Base-by-base conservation (phyloP, 192 early-diverging fungal genomes). In the Umbelopsis ramanniana region DNA sequence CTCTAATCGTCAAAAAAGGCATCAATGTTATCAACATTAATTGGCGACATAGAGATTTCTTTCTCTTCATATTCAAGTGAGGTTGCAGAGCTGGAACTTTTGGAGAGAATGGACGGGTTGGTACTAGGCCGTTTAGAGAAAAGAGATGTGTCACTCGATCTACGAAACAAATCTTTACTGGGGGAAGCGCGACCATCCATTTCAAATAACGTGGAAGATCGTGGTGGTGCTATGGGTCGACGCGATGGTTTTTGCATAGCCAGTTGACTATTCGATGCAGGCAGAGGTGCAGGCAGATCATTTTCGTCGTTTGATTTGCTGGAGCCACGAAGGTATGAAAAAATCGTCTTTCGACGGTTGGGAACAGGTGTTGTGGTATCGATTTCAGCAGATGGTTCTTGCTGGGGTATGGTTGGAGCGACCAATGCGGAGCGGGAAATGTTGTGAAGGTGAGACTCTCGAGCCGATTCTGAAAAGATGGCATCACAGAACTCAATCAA, bases 401-500 rank as follows among this genome's bases (percentile, higher is more conserved):
- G n/a, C 5, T 15, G 19, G n/a, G 48, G 48, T 10, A 37, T 26
- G 57, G 26, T 12, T 8, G 57, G 57, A 29, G 57, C 57, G 19
- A 63, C 33, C 29, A 63, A 63, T 15, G 57, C 57, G 1, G 57
- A 37, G 17, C 57, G 57, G 1, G 15, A 29, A 26, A 63, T n/a
- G 4, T 63, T 63, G 33, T 63, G 26, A 17, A 37, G 24, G 10
- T 80, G 79, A 0, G 72, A 67, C 35, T 73, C 50, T 10, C 67
- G 52, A 11, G 72, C 60, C 14, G 71, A 54, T 46, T 48, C 69
- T 10, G 75, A 67, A 73, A 86, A 86, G 26, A 86, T 79, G 52
- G 53, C 67, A 26, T 81, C 76, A 24, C 71, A 77, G 70, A 79
- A 73, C 47, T 79, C 74, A 26, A 86, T 75, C 52, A 87, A 73